Evolutionary conservation across 164 flowering plant species (phyloP), one percentile per base, ranked within the genome.

Genomic region (Tinospora cordifolia): DNA sequence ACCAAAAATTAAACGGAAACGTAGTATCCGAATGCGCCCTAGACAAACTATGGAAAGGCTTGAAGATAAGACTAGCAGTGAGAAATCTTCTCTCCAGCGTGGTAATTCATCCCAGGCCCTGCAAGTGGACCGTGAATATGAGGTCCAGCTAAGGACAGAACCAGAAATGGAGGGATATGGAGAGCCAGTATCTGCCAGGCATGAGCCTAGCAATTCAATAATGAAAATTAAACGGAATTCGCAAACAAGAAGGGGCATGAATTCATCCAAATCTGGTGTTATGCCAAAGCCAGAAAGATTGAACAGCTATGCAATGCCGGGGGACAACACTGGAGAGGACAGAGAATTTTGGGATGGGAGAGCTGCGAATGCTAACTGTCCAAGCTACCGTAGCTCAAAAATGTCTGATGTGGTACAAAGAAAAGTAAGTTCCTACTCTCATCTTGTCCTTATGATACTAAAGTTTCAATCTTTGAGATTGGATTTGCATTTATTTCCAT

Each of bases 1-100:
- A 75, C 98, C 98, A 62, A 95, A 87, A 83, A 85, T 90, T 69
- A 92, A 88, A 82, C 81, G 98, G 46, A 95, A 95, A 67, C 90
- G 99, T 49, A 95, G 98, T 69, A 81, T 92, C 69, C 83, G 99
- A 3, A 39, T 82, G 73, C 89, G 98, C 21, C 94, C 96, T 46
- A 84, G 93, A 54, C 87, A 46, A 65, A 79, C 76, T 19, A 34
- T 75, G 26, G 97, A 89, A 80, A 92, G 83, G 81, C 74, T 75
- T 54, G 97, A 92, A 59, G 97, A 90, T 66, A 87, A 80, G 69
- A 67, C 78, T 68, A 71, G 77, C 69, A 79, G 44, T 69, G 95
- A 90, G 22, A 81, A 72, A 70, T 70, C 82, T 63, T 70, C 77
- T 71, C 74, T 81, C 38, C 86, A 68, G 60, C 83, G 79, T 70